phyloP scores from a whole-genome alignment of 192 early-diverging fungal species.

The Linnemannia hyalina region DNA sequence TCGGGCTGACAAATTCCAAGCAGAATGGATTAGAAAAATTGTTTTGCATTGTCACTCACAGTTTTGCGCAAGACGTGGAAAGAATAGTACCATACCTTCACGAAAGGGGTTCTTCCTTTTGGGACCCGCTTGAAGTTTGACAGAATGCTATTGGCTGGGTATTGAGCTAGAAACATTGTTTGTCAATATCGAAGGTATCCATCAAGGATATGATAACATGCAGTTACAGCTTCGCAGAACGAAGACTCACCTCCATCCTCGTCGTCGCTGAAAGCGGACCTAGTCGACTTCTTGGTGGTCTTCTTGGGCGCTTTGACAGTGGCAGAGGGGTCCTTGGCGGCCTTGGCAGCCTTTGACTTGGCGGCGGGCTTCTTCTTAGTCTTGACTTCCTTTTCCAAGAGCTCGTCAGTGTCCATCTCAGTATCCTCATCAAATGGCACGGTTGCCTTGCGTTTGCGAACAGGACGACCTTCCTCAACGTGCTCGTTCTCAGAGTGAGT shows the following conservation, averaged over 20 bases:
- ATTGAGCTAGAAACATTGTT: not conserved
- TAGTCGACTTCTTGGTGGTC: conserved; percentile 21
- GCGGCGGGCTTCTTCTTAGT: conserved; percentile 38
- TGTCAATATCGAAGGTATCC: not conserved
- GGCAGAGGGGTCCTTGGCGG: conserved; percentile 7
- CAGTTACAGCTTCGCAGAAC: not conserved
- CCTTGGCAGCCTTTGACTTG: conserved; percentile 24
- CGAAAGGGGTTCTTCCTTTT: conserved; percentile 31
- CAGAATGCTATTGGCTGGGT: conserved; percentile 9
- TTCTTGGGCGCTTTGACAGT: conserved; percentile 31
- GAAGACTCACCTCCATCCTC: conserved; percentile 29
- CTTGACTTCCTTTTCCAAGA: conserved; percentile 49
- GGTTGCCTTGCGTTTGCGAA: conserved; percentile 48
- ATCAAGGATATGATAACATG: not conserved
- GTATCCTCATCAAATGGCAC: conserved; percentile 51
- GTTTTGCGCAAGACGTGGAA: not conserved
- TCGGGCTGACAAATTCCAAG: conserved; percentile 25
- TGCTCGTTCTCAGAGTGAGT: conserved; percentile 26
- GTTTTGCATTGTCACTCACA: too few relatives aligned
- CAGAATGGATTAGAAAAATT: not conserved
- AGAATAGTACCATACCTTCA: conserved; percentile 23
- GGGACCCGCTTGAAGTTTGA: conserved; percentile 42
- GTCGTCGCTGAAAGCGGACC: conserved; percentile 48
- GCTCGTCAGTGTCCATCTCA: conserved; percentile 53
- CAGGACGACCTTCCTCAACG: conserved; percentile 35